Base-by-base conservation (phyloP, 257 asterid genomes). In the Ocimum tenuiflorum region DNA sequence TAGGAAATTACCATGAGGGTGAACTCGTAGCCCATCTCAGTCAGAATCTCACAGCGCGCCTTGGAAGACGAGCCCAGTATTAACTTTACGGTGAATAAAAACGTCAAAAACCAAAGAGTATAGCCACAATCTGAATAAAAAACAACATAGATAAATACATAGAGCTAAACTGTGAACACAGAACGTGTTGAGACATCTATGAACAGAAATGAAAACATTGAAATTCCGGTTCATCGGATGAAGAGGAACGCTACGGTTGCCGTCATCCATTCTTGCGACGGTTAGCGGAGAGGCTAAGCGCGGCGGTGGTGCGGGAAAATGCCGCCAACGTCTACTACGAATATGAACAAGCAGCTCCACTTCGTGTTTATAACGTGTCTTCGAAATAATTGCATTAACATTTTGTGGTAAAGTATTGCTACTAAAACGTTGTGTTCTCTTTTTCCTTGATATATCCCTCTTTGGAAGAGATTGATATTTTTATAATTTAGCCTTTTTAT, bases 61-160 rank as follows among this genome's bases (percentile, higher is more conserved):
- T 73, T 69, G 52, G 97, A 88, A 59, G 96, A 83, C 10, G 97
- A 88, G 23, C 97, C 97, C 74, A 90, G 52, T n/a, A 85, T 90
- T 67, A 87, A 74, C 97, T 89, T 24, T 31, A 70, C 8, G 14
- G 47, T 12, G 56, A 31, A 35, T 48, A 20, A n/a, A 23, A 29
- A 41, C 10, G 22, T 4, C 54, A n/a, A 35, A 31, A 11, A 24
- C n/a, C 24, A 1, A 4, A 33, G 55, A 12, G 29, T 61, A 19
- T 8, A 56, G 41, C 64, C 24, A 50, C 22, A 69, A 70, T 60
- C 46, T 17, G 42, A 54, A 18, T 10, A 36, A 36, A 68, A 57
- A 57, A 17, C 45, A 57, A 8, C 14, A 57, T 24, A 4, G 2
- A 10, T 10, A 8, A 49, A 10, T 51, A 59, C 71, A 60, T 1